Conservation (phyloP, 768 basidiomycete genomes). For the Serendipita vermifera region DNA sequence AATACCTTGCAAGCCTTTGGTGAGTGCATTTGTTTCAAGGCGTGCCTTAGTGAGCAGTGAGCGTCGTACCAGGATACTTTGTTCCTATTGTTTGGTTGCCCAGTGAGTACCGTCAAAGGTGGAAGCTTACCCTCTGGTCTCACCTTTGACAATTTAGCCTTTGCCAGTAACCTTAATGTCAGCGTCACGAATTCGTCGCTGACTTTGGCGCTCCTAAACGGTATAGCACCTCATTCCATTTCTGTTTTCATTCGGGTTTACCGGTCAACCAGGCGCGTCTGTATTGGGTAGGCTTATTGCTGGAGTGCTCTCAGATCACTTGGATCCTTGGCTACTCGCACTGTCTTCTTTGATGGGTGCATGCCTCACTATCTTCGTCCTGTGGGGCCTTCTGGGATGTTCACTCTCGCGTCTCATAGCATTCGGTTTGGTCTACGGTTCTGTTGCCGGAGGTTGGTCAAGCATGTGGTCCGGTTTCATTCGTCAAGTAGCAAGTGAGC, state of each 20-base stretch:
- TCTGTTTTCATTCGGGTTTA: no score
- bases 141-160: constrained; percentile 17
- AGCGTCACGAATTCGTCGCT: constrained; percentile 18
- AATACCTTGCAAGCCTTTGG: constrained; percentile 21
- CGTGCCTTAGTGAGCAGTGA: no score
- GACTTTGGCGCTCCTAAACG: constrained; percentile 21
- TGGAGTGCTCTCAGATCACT: constrained; percentile 22
- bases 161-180: constrained; percentile 20
- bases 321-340: constrained; percentile 21
- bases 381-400: constrained; percentile 23
- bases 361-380: constrained; percentile 21
- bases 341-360: constrained; percentile 16
- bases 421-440: constrained; percentile 21
- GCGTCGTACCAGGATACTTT: constrained; percentile 14
- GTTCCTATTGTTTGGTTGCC: constrained; percentile 21
- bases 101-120: constrained; percentile 17
- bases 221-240: no score
- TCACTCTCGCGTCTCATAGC: constrained; percentile 20
- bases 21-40: neutral
- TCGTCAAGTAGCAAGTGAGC: constrained; percentile 19
- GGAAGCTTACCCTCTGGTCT: no score
- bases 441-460: constrained; percentile 21
- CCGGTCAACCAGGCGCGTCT: no score
- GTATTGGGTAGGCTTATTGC: constrained; percentile 20
- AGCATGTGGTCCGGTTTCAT: constrained; percentile 23